A percentile compares a stretch with the other conserved stretches of the same genome.
phyloP scores from a whole-genome alignment of 192 early-diverging fungal genomes.

The Coemansia sp. region DNA sequence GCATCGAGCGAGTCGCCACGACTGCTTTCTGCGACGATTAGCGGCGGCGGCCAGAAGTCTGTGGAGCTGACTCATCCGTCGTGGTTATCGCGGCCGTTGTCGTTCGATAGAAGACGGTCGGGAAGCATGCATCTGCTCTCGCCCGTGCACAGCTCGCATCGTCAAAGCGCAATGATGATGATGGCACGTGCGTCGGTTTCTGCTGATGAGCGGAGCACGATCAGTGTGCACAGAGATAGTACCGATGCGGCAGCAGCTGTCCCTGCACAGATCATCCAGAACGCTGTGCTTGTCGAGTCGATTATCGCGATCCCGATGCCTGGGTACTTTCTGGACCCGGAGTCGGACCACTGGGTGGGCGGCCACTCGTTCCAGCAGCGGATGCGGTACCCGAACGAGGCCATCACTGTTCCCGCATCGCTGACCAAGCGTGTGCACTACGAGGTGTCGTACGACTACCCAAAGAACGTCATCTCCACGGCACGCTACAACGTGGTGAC shows the following conservation, averaged over 20 bases:
- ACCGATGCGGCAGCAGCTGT: background rate
- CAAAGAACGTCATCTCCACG: constrained; percentile 61
- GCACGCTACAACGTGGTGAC: constrained; percentile 85
- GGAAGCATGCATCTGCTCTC: constrained; percentile 8
- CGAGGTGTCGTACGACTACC: constrained; percentile 56
- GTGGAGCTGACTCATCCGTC: constrained; percentile 2
- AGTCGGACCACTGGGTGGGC: constrained; percentile 52
- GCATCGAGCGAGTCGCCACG: constrained; percentile 27
- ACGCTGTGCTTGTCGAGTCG: constrained; percentile 13
- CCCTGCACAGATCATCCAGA: constrained; percentile 3
- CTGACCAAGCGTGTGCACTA: constrained; percentile 58
- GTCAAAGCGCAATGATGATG: background rate
- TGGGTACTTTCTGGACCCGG: constrained; percentile 47
- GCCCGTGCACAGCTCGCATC: constrained; percentile 6
- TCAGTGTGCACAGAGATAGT: background rate
- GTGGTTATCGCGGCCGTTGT: constrained; percentile 5
- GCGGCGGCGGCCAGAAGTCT: background rate
- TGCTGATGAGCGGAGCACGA: background rate
- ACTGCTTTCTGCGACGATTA: background rate
- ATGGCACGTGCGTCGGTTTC: background rate
- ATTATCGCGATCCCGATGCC: constrained; percentile 53
- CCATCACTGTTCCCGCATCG: constrained; percentile 50
- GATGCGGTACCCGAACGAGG: constrained; percentile 45
- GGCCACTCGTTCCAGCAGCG: constrained; percentile 53
- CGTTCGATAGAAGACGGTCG: background rate